Percentiles rank a stretch among this genome's conserved stretches.
Conservation (phyloP, 1,139 yeast genomes). For the Pichia sp. region DNA sequence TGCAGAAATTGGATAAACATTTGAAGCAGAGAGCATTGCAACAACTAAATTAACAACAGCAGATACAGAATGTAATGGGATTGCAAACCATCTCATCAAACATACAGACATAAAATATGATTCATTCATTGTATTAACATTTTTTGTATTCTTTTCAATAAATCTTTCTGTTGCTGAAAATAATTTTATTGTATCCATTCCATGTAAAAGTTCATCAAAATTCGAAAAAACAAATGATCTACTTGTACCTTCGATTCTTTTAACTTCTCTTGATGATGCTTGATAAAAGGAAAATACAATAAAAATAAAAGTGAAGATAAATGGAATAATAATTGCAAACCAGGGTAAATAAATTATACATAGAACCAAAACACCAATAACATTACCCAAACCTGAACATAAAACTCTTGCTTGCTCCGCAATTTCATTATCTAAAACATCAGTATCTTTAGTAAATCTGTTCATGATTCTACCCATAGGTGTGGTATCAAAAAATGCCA, state of each 20-base stretch:
- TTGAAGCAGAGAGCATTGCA: constrained; percentile 38
- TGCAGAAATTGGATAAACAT: constrained; percentile 41
- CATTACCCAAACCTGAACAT: constrained; percentile 40
- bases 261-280: constrained; percentile 56
- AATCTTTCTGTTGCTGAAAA: constrained; percentile 38
- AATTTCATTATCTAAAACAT: constrained; percentile 70
- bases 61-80: constrained; percentile 43
- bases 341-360: constrained; percentile 48
- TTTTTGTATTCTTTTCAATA: constrained; percentile 35
- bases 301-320: constrained; percentile 30
- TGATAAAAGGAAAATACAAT: constrained; percentile 45
- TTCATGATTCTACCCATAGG: constrained; percentile 69
- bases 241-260: constrained; percentile 56
- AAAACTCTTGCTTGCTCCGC: constrained; percentile 53
- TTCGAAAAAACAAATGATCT: constrained; percentile 59
- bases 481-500: constrained; percentile 61
- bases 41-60: constrained; percentile 38
- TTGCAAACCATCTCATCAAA: constrained; percentile 56
- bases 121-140: constrained; percentile 49
- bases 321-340: constrained; percentile 42
- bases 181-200: constrained; percentile 52
- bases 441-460: constrained; percentile 78
- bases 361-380: constrained; percentile 43
- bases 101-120: constrained; percentile 48
- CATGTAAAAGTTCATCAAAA: constrained; percentile 54